These are phyloP conservation scores for Rubia tinctorum DNA, from an alignment of 305 asterid species.

Conservation along the genomic window DNA sequence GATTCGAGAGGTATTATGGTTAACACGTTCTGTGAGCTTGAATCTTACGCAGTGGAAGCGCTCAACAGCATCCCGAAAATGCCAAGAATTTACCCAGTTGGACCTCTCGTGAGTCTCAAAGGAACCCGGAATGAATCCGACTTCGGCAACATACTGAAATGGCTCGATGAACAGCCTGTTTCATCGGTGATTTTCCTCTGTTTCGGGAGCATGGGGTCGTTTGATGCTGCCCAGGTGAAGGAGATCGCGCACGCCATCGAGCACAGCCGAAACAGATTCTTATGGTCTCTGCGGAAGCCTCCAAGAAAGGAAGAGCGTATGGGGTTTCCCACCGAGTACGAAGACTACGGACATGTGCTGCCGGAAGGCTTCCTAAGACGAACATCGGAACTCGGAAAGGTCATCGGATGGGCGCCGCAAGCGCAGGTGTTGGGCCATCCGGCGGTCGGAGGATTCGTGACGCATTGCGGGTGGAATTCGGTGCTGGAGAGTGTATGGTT, in stretches of 20 bases:
- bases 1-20: conserved; percentile 33
- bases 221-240: conserved; percentile 22
- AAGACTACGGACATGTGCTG: conserved; percentile 20
- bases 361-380: conserved; percentile 31
- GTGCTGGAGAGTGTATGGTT: conserved; percentile 31
- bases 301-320: conserved; percentile 2
- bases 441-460: conserved; percentile 28
- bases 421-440: conserved; percentile 20
- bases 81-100: conserved; percentile 16
- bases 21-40: conserved; percentile 38
- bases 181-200: conserved; percentile 29
- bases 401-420: conserved; percentile 34
- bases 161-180: conserved; percentile 27
- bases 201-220: conserved; percentile 33
- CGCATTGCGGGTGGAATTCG: conserved; percentile 37
- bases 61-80: conserved; percentile 16
- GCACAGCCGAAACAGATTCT: conserved; percentile 22
- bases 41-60: conserved; percentile 26
- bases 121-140: not conserved
- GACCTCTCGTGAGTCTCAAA: conserved; percentile 23
- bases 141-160: conserved; percentile 3
- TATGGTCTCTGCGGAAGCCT: conserved; percentile 28
- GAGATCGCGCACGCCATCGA: conserved; percentile 29
- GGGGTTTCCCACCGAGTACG: conserved; percentile 13
- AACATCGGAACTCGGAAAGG: conserved; percentile 18